Conservation (phyloP, 2,329 filamentous ascomycete genomes). For the Venturiaceae sp. region DNA sequence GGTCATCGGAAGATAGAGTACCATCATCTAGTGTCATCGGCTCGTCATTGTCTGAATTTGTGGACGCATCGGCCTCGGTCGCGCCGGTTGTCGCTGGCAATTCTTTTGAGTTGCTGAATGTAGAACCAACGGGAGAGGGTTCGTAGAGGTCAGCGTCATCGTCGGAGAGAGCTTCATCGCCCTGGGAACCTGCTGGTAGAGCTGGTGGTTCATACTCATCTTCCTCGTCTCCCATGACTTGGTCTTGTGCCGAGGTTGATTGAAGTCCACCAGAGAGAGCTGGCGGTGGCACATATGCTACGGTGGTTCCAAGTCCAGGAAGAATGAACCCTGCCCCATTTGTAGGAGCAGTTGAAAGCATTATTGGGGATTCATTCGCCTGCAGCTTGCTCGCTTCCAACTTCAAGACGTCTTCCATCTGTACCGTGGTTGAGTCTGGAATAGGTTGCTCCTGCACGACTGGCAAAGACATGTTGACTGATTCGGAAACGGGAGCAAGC, state of each 20-base stretch:
- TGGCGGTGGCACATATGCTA: background rate
- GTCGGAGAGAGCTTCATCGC: background rate
- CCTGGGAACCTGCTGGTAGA: slow-evolving; percentile 6
- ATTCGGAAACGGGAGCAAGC: background rate
- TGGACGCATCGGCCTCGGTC: background rate
- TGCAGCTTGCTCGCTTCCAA: background rate
- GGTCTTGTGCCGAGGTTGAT: background rate
- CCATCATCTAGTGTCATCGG: background rate
- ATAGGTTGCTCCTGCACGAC: background rate
- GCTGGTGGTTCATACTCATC: slow-evolving; percentile 22
- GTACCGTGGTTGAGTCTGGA: background rate
- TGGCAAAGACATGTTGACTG: background rate
- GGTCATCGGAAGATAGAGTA: background rate
- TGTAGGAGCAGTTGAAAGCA: background rate
- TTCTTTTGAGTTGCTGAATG: background rate
- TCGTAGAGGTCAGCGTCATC: background rate
- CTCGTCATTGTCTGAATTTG: background rate
- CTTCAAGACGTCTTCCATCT: background rate
- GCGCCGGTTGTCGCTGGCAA: background rate
- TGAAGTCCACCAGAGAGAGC: too few species aligned
- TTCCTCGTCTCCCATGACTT: background rate
- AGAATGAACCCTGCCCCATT: background rate
- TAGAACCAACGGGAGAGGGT: background rate
- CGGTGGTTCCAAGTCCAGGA: background rate
- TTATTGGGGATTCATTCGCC: background rate